Evolutionary conservation across 345 rosid species (phyloP).

Genomic region (Angophora floribunda): DNA sequence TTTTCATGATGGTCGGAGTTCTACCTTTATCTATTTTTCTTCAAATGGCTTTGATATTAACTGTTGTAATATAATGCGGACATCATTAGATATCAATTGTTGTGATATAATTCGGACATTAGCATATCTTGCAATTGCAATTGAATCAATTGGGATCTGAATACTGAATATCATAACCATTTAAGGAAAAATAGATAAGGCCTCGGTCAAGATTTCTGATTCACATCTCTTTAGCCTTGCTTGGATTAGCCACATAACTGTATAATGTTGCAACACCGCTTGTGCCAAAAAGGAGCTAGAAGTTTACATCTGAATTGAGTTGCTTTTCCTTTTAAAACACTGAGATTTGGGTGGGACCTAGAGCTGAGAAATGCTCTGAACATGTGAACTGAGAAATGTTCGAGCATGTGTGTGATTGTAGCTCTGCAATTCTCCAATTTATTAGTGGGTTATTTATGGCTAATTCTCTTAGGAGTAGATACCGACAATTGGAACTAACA

Average conservation of each 20-base stretch:
- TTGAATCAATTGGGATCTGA: too few relatives aligned
- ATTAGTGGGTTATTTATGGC: neutral
- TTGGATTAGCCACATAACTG: neutral
- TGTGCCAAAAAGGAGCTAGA: neutral
- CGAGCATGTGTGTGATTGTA: fast-evolving
- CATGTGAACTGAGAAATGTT: neutral
- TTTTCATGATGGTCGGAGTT: neutral
- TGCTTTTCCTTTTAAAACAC: neutral
- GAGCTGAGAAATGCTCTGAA: neutral
- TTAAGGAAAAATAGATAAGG: neutral
- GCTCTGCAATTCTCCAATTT: neutral
- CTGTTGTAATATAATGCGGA: too few relatives aligned
- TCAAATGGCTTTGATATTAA: neutral
- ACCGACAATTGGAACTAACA: fast-evolving
- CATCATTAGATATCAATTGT: too few relatives aligned
- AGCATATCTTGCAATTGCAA: too few relatives aligned
- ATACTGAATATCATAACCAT: neutral
- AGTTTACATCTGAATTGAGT: neutral
- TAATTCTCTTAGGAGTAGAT: fast-evolving
- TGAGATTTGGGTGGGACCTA: neutral
- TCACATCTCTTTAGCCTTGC: neutral
- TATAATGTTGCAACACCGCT: neutral
- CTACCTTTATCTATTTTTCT: neutral
- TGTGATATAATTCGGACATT: too few relatives aligned
- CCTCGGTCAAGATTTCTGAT: neutral